A percentile compares a stretch with the other conserved stretches of the same genome.
These are phyloP conservation scores for Amphirosellinia nigrospora DNA, from an alignment of 495 filamentous ascomycete species.

Conservation along the genomic window DNA sequence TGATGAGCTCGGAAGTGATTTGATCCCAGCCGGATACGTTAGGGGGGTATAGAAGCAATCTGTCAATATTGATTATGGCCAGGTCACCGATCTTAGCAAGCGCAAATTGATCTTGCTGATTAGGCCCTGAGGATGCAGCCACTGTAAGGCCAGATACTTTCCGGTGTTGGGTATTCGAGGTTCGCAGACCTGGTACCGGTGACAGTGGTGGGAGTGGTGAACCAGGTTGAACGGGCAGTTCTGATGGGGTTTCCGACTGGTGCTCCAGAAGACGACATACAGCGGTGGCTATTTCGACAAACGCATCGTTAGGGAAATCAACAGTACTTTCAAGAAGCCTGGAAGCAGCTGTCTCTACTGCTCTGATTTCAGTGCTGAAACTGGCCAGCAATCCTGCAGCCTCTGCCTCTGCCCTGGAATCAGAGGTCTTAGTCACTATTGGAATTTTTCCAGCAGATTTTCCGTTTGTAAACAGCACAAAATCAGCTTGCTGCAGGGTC, in stretches of 20 bases:
- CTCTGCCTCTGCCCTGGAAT: constrained; percentile 52
- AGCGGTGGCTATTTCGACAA: constrained; percentile 76
- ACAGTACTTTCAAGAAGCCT: constrained; percentile 88
- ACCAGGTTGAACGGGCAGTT: constrained; percentile 42
- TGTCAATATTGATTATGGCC: constrained; percentile 76
- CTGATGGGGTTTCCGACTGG: constrained; percentile 38
- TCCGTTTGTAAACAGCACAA: constrained; percentile 71
- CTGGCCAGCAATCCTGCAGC: constrained; percentile 62
- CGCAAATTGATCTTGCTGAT: constrained; percentile 76
- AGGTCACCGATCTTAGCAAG: constrained; percentile 82
- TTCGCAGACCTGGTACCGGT: constrained; percentile 33
- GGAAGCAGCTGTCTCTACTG: constrained; percentile 85
- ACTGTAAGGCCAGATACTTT: constrained; percentile 66
- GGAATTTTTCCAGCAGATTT: constrained; percentile 56
- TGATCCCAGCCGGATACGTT: constrained; percentile 75
- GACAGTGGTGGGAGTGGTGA: constrained; percentile 39
- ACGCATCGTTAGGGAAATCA: constrained; percentile 83
- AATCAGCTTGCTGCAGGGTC: constrained; percentile 87
- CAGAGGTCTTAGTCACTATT: constrained; percentile 47
- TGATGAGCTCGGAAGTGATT: constrained; percentile 72
- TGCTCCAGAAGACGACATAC: constrained; percentile 70
- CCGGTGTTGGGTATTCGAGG: constrained; percentile 55
- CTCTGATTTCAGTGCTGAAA: constrained; percentile 77
- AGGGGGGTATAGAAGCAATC: constrained; percentile 69
- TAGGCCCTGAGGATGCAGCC: constrained; percentile 57